Conservation (phyloP, 1,284 basidiomycete genomes). For the Cutaneotrichosporon dermatis region DNA sequence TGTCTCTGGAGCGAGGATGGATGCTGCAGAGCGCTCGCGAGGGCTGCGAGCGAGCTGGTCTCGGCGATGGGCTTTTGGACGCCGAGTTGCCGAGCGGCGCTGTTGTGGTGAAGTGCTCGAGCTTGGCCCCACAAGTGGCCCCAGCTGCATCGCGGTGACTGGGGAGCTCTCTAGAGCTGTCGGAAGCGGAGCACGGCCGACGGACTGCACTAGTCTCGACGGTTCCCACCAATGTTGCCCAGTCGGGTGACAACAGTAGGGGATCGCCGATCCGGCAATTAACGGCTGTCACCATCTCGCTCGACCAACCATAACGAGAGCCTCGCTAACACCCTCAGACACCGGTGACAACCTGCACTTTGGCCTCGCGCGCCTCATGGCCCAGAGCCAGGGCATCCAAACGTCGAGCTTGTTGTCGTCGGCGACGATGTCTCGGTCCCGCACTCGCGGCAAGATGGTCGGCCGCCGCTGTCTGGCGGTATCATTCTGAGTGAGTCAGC, state of each 20-base stretch:
- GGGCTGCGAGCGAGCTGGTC: too few relatives aligned
- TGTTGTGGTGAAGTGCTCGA: too few relatives aligned
- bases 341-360: slow-evolving; percentile 54
- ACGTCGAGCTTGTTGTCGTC: slow-evolving; percentile 52
- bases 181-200: too few relatives aligned
- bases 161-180: too few relatives aligned
- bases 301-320: too few relatives aligned
- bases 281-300: neutral
- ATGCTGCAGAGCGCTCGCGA: slow-evolving; percentile 7
- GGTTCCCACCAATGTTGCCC: too few relatives aligned
- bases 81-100: too few relatives aligned
- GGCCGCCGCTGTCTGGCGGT: slow-evolving; percentile 51
- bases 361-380: slow-evolving; percentile 39
- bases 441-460: slow-evolving; percentile 50
- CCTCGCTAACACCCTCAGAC: slow-evolving; percentile 19
- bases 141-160: too few relatives aligned
- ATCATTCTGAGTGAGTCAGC: slow-evolving; percentile 44
- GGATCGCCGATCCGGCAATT: neutral
- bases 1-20: neutral
- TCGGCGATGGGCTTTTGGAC: too few relatives aligned
- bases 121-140: too few relatives aligned
- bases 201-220: too few relatives aligned
- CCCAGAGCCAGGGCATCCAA: slow-evolving; percentile 35
- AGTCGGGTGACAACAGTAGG: too few relatives aligned
- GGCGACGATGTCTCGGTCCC: slow-evolving; percentile 53